Evolutionary conservation across 441 rosid species (phyloP), one percentile per base, ranked within the genome.

Genomic region (Gossypium gossypioides): DNA sequence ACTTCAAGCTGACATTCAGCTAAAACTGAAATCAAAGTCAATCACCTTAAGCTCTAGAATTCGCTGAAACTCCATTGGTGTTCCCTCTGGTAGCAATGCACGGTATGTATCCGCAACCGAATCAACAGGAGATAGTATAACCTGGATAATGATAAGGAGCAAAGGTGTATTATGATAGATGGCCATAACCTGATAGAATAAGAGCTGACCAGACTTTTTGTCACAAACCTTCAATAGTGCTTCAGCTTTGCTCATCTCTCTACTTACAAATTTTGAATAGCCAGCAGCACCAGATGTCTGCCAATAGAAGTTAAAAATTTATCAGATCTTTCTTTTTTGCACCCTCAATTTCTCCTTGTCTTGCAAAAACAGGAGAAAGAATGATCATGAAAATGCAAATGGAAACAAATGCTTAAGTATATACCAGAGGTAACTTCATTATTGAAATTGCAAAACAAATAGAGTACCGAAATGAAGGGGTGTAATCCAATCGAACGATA

Each of bases 231-330:
- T 95, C 62, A 95, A 84, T 77, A 95, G 97, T 72, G 99, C 98
- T 89, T 95, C 99, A 71, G 98, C 99, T 88, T 91, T 89, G 86
- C 98, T 92, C 99, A 95, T 95, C 86, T 92, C 98, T 75, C 97
- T 95, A 84, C 93, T 95, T 42, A 92, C 96, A 78, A 95, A 95
- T 83, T 91, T 92, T 9, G 92, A 86, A 81, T 92, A 95, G 80
- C 91, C 90, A 58, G 96, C 88, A 79, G 97, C 93, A 79, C 82
- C 81, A 27, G 99, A 81, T 29, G 92, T 83, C 99, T 95, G 87
- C 68, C 74, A 67, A 62, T 52, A 71, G 21, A 54, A 62, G 58
- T 40, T 37, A 7, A 55, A 8, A 40, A n/a, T 56, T 54, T 1
- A 57, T 71, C 74, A 56, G 51, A 18, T 40, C 12, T 15, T 67